These are phyloP conservation scores for Agapanthus africanus DNA, from an alignment of 106 monocot genomes.

Conservation along the genomic window DNA sequence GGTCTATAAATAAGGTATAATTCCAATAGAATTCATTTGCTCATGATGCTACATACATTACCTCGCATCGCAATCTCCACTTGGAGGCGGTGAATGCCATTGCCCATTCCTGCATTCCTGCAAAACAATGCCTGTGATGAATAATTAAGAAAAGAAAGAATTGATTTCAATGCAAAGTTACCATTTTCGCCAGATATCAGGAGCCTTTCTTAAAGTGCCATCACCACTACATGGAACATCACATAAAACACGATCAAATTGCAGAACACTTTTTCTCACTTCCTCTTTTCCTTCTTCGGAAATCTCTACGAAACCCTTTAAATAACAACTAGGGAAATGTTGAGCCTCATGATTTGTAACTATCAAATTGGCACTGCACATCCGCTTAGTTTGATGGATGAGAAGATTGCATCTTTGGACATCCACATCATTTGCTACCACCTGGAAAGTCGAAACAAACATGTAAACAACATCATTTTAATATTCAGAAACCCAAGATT, in stretches of 20 bases:
- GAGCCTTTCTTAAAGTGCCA: constrained; percentile 94
- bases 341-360: constrained; percentile 99
- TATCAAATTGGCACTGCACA: constrained; percentile 91
- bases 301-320: constrained; percentile 21
- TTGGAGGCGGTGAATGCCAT: constrained; percentile 93
- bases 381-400: constrained; percentile 97
- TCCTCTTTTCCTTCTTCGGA: constrained; percentile 20
- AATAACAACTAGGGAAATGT: constrained; percentile 65
- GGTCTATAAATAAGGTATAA: neutral
- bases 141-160: constrained; percentile 5
- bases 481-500: neutral
- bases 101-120: constrained; percentile 98
- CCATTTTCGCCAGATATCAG: constrained; percentile 99
- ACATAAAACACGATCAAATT: constrained; percentile 93
- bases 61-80: constrained; percentile 93
- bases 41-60: constrained; percentile 18
- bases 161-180: constrained; percentile 9
- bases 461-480: neutral
- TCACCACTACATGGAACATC: constrained; percentile 99
- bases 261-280: constrained; percentile 25
- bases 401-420: constrained; percentile 99
- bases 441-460: constrained; percentile 33
- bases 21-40: neutral
- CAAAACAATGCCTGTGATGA: constrained; percentile 10
- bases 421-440: constrained; percentile 98